Evolutionary conservation across 768 basidiomycete species (phyloP).

Genomic region (Daedalea quercina): DNA sequence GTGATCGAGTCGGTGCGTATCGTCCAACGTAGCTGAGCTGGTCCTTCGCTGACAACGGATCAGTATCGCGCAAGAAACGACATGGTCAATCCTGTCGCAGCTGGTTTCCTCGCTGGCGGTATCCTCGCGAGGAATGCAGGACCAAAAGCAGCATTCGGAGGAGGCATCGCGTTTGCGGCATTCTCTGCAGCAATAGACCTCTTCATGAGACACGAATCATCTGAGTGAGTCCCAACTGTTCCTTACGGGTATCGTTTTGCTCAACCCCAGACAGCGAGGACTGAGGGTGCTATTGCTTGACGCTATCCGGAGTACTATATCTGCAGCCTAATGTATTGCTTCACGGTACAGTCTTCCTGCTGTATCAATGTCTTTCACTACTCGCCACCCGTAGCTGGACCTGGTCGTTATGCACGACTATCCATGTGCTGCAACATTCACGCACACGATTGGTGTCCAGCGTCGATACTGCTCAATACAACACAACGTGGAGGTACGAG

Average conservation of each 20-base stretch:
- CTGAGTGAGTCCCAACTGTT: slow-evolving; percentile 53
- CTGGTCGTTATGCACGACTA: too few species aligned
- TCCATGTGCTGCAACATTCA: too few species aligned
- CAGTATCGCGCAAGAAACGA: slow-evolving; percentile 97
- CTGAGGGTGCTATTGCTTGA: background rate
- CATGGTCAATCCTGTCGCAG: slow-evolving; percentile 82
- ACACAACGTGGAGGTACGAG: too few species aligned
- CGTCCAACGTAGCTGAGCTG: background rate
- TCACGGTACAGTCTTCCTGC: background rate
- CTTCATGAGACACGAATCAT: slow-evolving; percentile 73
- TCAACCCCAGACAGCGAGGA: slow-evolving; percentile 14
- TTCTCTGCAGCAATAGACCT: slow-evolving; percentile 90
- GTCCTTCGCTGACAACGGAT: background rate
- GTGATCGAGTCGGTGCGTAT: slow-evolving; percentile 84
- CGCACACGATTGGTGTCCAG: too few species aligned
- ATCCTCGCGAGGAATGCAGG: slow-evolving; percentile 85
- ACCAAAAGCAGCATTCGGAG: slow-evolving; percentile 79
- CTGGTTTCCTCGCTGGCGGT: slow-evolving; percentile 86
- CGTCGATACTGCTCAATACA: too few species aligned
- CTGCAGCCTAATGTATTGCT: background rate
- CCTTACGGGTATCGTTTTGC: background rate
- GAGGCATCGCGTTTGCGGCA: slow-evolving; percentile 86
- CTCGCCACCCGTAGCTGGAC: too few species aligned
- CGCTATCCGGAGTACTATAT: background rate
- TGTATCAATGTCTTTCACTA: too few species aligned